These are phyloP conservation scores for Exserohilum turcica DNA, from an alignment of 2,329 filamentous ascomycete genomes.

Conservation along the genomic window DNA sequence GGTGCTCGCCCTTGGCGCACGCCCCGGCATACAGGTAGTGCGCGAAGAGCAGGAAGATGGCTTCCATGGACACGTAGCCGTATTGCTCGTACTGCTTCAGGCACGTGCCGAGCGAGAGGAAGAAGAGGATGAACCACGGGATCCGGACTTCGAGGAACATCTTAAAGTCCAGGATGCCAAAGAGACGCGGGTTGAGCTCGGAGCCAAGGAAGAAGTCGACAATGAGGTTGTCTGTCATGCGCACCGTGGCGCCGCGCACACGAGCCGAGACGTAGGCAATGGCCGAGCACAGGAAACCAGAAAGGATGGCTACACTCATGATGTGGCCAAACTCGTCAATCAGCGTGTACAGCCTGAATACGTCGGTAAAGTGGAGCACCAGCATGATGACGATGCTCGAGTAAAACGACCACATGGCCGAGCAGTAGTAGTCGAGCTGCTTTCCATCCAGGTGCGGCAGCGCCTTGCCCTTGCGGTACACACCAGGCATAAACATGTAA, in stretches of 20 bases:
- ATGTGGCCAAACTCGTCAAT: conserved; percentile 95
- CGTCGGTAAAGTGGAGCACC: conserved; percentile 77
- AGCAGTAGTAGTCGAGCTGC: conserved; percentile 94
- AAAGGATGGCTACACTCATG: conserved; percentile 89
- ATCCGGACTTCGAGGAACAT: conserved; percentile 96
- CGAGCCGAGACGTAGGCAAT: conserved; percentile 87
- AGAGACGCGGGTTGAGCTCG: conserved; percentile 85
- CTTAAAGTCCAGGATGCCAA: conserved; percentile 84
- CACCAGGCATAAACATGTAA: conserved; percentile 85
- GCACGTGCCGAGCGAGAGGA: conserved; percentile 75
- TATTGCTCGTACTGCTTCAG: conserved; percentile 83
- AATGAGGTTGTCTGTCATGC: conserved; percentile 82
- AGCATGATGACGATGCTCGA: conserved; percentile 74
- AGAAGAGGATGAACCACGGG: conserved; percentile 88
- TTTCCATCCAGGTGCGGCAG: conserved; percentile 80
- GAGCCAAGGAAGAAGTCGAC: conserved; percentile 94
- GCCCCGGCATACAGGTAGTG: conserved; percentile 93
- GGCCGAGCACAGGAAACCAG: conserved; percentile 81
- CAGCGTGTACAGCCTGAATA: conserved; percentile 89
- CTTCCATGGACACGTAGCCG: conserved; percentile 85
- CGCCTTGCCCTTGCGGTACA: conserved; percentile 86
- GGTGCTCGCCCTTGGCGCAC: conserved; percentile 88
- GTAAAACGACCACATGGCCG: conserved; percentile 85
- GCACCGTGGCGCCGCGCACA: conserved; percentile 79
- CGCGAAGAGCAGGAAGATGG: conserved; percentile 82